These are phyloP conservation scores for Berberis thunbergii DNA, from an alignment of 164 flowering plant genomes.

Conservation along the genomic window DNA sequence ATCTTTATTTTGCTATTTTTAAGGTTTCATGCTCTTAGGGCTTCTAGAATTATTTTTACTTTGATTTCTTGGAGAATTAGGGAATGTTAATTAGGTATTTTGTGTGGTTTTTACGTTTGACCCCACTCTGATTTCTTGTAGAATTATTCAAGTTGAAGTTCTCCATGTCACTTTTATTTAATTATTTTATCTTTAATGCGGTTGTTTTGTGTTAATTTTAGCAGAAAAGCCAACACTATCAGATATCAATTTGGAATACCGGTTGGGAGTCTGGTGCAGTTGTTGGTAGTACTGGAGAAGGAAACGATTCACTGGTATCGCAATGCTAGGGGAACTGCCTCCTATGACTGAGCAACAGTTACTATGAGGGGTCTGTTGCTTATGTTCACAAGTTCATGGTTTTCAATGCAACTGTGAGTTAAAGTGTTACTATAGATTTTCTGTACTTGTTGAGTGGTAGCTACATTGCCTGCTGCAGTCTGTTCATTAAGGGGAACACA, in stretches of 20 bases:
- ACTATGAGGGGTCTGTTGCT: slow-evolving; percentile 80
- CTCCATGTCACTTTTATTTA: too few species aligned
- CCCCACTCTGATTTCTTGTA: too few species aligned
- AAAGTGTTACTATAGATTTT: background rate
- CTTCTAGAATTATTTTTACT: too few species aligned
- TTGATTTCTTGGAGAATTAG: too few species aligned
- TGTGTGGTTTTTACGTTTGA: too few species aligned
- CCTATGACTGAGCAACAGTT: slow-evolving; percentile 48
- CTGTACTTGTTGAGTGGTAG: background rate
- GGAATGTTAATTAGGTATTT: too few species aligned
- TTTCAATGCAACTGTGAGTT: slow-evolving; percentile 90
- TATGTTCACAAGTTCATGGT: slow-evolving; percentile 99
- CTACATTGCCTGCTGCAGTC: background rate
- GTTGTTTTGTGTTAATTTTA: slow-evolving; percentile 13
- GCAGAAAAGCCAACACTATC: slow-evolving; percentile 78
- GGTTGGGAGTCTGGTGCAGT: slow-evolving; percentile 85
- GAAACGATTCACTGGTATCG: slow-evolving; percentile 93
- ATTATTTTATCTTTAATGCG: background rate
- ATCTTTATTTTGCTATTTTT: too few species aligned
- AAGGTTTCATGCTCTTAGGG: too few species aligned
- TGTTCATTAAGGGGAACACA: background rate
- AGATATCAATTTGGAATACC: slow-evolving; percentile 82
- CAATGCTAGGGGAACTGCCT: slow-evolving; percentile 98
- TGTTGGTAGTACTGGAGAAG: slow-evolving; percentile 97
- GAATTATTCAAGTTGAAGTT: too few species aligned